Base-by-base conservation (phyloP, 768 basidiomycete species). In the Porphyrellus cyaneotinctus region DNA sequence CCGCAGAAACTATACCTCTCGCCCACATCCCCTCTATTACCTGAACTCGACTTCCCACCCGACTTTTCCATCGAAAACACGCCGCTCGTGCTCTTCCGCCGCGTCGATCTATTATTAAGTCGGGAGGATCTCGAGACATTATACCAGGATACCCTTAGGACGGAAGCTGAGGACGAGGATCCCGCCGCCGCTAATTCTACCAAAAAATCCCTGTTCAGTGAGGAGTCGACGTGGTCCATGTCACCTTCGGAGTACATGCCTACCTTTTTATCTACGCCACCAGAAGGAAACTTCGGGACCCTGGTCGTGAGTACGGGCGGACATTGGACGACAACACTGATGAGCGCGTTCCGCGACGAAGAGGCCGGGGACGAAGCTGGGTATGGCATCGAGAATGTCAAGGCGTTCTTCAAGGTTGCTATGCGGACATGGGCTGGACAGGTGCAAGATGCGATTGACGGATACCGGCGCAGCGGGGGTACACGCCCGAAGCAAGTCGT, bases 261-360 rank as follows among this genome's bases (percentile, higher is more conserved):
- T 26, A 58, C 75, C 17, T 79, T 87, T 67, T 65, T 78, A 11
- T 64, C 70, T 1, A 55, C 65, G 3, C 68, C 75, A 1, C 82
- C 82, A 4, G 58, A 73, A 18, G 75, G 64, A 7, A 79, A 81
- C 56, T 87, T 84, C 64, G 75, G 76, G 37, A 85, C 83, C 11
- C 70, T 87, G 65, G 60, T 87, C 51, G 77, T 80, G 24, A 83
- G 76, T 66, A 87, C 85, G 0, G 85, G 70, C 4, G 85, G 84
- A 1, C 85, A 87, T 63, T 87, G 85, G 85, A 86, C 83, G 2
- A 78, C 79, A 6, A 78, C 75, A 0, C 59, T 82, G 22, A 77
- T 87, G 62, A 63, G 66, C 8, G 78, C 72, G 3, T 73, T 75
- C 47, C 65, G 63, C 10, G 66, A 75, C 49, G 64, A 71, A 7